A percentile compares a stretch with the other conserved stretches of the same genome.
These are phyloP conservation scores for Ceratorhiza oryzae-sativae DNA, from an alignment of 1,284 basidiomycete species.

Conservation along the genomic window DNA sequence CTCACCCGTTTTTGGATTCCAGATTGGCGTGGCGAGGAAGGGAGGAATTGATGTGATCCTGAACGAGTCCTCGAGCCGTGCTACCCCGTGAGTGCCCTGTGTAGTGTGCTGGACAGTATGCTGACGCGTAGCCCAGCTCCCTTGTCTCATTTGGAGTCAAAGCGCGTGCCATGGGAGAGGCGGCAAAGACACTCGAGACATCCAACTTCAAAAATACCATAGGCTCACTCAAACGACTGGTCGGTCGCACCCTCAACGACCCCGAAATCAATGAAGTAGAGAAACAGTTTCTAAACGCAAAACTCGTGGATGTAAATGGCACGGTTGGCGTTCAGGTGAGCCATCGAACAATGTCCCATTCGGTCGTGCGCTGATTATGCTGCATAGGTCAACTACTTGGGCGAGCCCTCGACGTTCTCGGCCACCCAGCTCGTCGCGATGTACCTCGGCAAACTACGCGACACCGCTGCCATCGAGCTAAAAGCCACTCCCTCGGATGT, in stretches of 20 bases:
- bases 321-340: conserved; percentile 83
- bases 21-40: conserved; percentile 93
- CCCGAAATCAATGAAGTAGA: conserved; percentile 81
- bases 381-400: conserved; percentile 81
- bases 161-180: conserved; percentile 87
- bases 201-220: conserved; percentile 97
- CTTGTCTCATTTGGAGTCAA: conserved; percentile 90
- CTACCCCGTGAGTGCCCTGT: conserved; percentile 75
- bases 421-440: conserved; percentile 86
- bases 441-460: conserved; percentile 87
- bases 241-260: conserved; percentile 79
- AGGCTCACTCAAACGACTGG: conserved; percentile 86
- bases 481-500: conserved; percentile 86
- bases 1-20: conserved; percentile 41
- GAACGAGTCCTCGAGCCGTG: conserved; percentile 95
- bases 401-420: conserved; percentile 78
- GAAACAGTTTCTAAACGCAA: conserved; percentile 87
- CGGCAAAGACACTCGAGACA: conserved; percentile 96
- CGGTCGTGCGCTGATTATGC: conserved; percentile 5
- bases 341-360: conserved; percentile 31
- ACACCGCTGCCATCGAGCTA: conserved; percentile 83
- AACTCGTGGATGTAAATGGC: conserved; percentile 81
- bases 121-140: conserved; percentile 62
- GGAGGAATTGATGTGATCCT: conserved; percentile 94
- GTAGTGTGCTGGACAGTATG: background rate